phyloP scores from a whole-genome alignment of 2,329 filamentous ascomycete genomes.

The Trichoderma sp. region DNA sequence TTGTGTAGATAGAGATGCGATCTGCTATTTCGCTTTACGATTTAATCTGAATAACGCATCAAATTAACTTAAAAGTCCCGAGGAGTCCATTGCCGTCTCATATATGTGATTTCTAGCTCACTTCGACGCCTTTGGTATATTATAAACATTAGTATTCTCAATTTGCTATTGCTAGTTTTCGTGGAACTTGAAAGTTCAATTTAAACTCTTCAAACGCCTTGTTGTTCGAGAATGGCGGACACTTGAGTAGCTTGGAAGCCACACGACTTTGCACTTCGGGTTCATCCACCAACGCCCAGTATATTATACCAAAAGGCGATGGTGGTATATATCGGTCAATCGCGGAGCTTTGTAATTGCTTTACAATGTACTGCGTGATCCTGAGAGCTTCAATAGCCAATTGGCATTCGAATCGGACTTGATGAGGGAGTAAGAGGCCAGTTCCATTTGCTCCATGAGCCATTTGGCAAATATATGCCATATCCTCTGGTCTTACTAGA shows the following conservation, averaged over 20 bases:
- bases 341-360: not conserved
- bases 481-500: not conserved
- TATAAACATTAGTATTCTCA: not conserved
- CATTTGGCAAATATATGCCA: not conserved
- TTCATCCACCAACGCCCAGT: not conserved
- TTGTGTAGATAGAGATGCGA: not conserved
- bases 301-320: not conserved
- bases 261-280: not conserved
- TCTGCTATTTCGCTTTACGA: not conserved
- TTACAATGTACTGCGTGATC: not conserved
- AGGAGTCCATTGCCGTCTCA: no score
- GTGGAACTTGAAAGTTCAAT: not conserved
- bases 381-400: not conserved
- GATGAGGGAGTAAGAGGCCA: not conserved
- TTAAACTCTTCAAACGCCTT: not conserved
- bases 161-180: not conserved
- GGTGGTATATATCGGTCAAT: not conserved
- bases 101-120: not conserved
- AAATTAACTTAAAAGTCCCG: not conserved
- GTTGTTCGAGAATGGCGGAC: not conserved
- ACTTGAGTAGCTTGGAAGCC: not conserved
- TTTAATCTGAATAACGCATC: not conserved
- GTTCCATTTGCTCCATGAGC: not conserved
- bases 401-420: not conserved
- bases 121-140: not conserved